phyloP scores from a whole-genome alignment of 164 flowering plant species.

The Piper longum region DNA sequence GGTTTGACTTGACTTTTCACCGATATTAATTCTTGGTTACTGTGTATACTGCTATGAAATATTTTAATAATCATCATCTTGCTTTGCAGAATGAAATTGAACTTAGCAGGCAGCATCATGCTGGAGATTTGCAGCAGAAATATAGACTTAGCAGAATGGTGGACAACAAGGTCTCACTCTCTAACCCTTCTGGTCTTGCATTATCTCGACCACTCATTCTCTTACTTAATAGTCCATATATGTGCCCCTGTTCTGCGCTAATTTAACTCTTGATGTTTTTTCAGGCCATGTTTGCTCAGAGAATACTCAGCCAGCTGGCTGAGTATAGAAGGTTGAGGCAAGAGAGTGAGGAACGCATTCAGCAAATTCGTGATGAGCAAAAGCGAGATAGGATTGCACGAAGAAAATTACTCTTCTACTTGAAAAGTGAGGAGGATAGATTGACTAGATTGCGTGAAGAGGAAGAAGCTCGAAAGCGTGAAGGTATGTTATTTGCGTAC shows the following conservation, averaged over 20 bases:
- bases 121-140: conserved; percentile 74
- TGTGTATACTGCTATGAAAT: neutral
- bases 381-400: conserved; percentile 41
- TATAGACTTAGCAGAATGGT: conserved; percentile 56
- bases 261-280: no score
- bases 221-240: neutral
- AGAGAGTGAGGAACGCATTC: conserved; percentile 66
- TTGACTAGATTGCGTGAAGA: conserved; percentile 47
- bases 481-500: conserved; percentile 32
- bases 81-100: conserved; percentile 69
- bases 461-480: conserved; percentile 70
- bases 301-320: conserved; percentile 32
- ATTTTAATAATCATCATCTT: neutral
- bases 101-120: conserved; percentile 68
- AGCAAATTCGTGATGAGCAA: conserved; percentile 21
- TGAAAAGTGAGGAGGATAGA: conserved; percentile 62
- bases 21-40: neutral
- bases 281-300: neutral
- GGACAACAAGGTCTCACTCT: conserved; percentile 49
- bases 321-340: conserved; percentile 36
- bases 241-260: neutral
- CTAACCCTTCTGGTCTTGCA: neutral
- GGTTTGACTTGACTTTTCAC: conserved; percentile 22
- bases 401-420: conserved; percentile 54
- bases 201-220: neutral